These are phyloP conservation scores for Artemisia princeps DNA, from an alignment of 140 eudicot genomes.

Conservation along the genomic window DNA sequence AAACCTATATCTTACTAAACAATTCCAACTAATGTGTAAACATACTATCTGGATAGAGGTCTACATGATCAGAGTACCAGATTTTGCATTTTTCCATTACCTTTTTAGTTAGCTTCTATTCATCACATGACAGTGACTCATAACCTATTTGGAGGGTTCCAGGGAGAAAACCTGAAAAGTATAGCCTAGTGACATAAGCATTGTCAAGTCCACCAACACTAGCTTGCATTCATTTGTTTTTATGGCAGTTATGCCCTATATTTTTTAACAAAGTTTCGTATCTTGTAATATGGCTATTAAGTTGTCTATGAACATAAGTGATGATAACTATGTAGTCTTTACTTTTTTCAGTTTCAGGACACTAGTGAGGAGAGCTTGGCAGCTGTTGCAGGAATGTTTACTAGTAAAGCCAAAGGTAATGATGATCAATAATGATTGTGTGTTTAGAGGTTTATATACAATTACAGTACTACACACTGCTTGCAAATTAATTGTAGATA, in stretches of 20 bases:
- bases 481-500: neutral
- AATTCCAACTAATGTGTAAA: neutral
- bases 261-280: slow-evolving; percentile 9
- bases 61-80: neutral
- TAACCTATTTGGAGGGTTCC: slow-evolving; percentile 11
- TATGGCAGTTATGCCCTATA: neutral
- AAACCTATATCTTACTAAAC: neutral
- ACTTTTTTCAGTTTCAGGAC: slow-evolving; percentile 57
- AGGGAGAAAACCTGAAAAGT: slow-evolving; percentile 4
- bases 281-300: slow-evolving; percentile 6
- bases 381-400: slow-evolving; percentile 99
- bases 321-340: slow-evolving; percentile 8
- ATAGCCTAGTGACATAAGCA: slow-evolving; percentile 1
- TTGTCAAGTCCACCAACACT: slow-evolving; percentile 1
- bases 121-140: neutral
- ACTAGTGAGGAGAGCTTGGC: slow-evolving; percentile 96
- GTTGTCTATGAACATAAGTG: neutral
- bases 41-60: neutral
- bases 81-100: too few species aligned
- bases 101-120: neutral
- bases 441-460: slow-evolving; percentile 4
- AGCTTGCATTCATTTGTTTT: neutral
- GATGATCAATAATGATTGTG: slow-evolving; percentile 1
- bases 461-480: slow-evolving; percentile 14
- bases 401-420: slow-evolving; percentile 93